These are phyloP conservation scores for Porcisia hertigi DNA, from an alignment of 208 protist genomes.

Conservation along the genomic window DNA sequence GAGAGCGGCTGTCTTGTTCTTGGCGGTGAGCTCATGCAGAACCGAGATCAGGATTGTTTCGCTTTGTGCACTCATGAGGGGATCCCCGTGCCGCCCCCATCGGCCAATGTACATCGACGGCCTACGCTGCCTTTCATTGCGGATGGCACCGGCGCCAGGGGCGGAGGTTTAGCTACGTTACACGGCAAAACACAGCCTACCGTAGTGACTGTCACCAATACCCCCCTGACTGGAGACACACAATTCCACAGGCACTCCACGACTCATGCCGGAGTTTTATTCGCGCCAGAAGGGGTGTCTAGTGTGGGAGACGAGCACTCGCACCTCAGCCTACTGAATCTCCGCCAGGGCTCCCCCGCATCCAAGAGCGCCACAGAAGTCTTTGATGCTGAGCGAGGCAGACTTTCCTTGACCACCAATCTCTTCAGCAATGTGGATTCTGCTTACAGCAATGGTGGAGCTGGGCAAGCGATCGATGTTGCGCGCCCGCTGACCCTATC, in stretches of 20 bases:
- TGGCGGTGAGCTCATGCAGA: neutral
- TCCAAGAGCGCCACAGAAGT: neutral
- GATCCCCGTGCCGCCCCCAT: neutral
- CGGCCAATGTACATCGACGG: neutral
- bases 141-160: neutral
- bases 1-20: neutral
- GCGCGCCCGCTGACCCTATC: neutral
- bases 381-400: neutral
- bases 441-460: neutral
- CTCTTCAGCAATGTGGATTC: neutral
- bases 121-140: constrained; percentile 8
- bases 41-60: neutral
- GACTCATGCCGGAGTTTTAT: neutral
- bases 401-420: neutral
- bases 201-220: neutral
- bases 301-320: neutral
- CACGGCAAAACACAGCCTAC: neutral
- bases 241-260: too few relatives aligned
- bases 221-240: neutral
- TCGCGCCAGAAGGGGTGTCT: neutral
- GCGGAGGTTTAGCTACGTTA: neutral
- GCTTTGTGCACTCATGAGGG: neutral
- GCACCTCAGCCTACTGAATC: neutral
- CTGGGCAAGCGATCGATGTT: neutral
- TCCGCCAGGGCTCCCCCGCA: too few relatives aligned